These are phyloP conservation scores for Phytophthora syringae DNA, from an alignment of 352 stramenopile species.

Conservation along the genomic window DNA sequence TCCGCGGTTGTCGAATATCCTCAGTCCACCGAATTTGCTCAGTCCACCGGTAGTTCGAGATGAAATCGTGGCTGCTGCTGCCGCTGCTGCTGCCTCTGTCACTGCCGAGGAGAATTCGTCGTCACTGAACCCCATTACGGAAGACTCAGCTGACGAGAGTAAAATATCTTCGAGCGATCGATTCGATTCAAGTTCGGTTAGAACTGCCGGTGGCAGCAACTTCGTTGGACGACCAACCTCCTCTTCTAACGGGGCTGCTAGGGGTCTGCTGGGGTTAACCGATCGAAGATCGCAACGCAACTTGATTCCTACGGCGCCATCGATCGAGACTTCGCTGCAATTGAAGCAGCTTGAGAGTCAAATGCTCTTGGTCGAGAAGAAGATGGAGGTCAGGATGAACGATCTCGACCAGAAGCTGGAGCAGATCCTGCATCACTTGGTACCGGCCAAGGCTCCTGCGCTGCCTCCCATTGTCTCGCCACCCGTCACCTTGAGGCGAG, in stretches of 20 bases:
- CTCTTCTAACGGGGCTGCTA: neutral
- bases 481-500: conserved; percentile 13
- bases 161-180: neutral
- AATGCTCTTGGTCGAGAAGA: conserved; percentile 35
- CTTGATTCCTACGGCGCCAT: neutral
- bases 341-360: conserved; percentile 34
- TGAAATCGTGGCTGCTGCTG: conserved; percentile 21
- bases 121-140: conserved; percentile 18
- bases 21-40: conserved; percentile 36
- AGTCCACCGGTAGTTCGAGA: conserved; percentile 13
- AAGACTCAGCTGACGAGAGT: conserved; percentile 22
- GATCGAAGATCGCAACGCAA: conserved; percentile 24
- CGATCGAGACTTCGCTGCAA: conserved; percentile 2
- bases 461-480: conserved; percentile 11
- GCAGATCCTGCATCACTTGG: conserved; percentile 34
- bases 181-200: too few relatives aligned
- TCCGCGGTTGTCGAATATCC: conserved; percentile 38
- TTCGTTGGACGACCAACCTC: neutral
- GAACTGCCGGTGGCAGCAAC: neutral
- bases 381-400: conserved; percentile 35
- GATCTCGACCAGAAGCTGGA: conserved; percentile 40
- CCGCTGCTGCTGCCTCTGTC: conserved; percentile 3
- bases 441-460: neutral
- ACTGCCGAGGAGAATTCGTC: neutral
- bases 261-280: conserved; percentile 1